A percentile compares a stretch with the other conserved stretches of the same genome.
These are phyloP conservation scores for Neurospora sp. DNA, from an alignment of 495 filamentous ascomycete genomes.

Conservation along the genomic window DNA sequence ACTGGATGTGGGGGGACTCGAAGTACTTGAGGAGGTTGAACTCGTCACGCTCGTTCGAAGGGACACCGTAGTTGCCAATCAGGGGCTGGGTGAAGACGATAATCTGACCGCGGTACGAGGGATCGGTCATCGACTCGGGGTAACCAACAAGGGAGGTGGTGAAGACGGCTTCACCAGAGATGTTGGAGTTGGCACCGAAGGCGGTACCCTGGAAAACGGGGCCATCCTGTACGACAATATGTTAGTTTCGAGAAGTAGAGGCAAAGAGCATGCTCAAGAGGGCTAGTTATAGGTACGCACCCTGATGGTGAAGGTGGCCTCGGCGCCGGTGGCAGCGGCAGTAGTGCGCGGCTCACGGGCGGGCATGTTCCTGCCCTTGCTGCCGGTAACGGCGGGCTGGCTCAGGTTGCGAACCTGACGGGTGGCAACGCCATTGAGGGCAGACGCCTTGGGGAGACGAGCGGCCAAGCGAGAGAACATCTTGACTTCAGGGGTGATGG, in stretches of 20 bases:
- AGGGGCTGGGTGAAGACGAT: slow-evolving; percentile 97
- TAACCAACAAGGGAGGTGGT: slow-evolving; percentile 91
- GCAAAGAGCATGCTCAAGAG: neutral
- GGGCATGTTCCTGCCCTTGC: slow-evolving; percentile 51
- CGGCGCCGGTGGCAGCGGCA: slow-evolving; percentile 52
- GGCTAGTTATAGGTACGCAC: slow-evolving; percentile 33
- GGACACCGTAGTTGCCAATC: slow-evolving; percentile 97
- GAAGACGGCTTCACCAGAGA: slow-evolving; percentile 91
- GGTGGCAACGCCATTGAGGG: slow-evolving; percentile 23
- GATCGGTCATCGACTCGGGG: slow-evolving; percentile 96
- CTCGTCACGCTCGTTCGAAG: slow-evolving; percentile 63
- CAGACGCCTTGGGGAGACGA: slow-evolving; percentile 38
- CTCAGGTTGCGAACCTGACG: slow-evolving; percentile 44
- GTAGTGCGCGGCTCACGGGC: slow-evolving; percentile 34
- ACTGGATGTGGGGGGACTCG: slow-evolving; percentile 94
- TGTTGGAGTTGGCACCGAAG: slow-evolving; percentile 84
- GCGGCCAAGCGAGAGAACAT: slow-evolving; percentile 64
- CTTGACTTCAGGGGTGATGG: slow-evolving; percentile 21
- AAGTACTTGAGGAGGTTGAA: slow-evolving; percentile 82
- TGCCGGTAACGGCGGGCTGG: slow-evolving; percentile 44
- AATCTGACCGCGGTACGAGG: slow-evolving; percentile 97
- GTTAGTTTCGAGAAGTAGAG: slow-evolving; percentile 1
- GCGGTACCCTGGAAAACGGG: slow-evolving; percentile 90
- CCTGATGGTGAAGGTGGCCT: slow-evolving; percentile 88
- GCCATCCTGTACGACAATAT: slow-evolving; percentile 46